A percentile compares a stretch with the other conserved stretches of the same genome.
Evolutionary conservation across 768 basidiomycete genomes (phyloP).

Genomic region (Boletus subparvulus): DNA sequence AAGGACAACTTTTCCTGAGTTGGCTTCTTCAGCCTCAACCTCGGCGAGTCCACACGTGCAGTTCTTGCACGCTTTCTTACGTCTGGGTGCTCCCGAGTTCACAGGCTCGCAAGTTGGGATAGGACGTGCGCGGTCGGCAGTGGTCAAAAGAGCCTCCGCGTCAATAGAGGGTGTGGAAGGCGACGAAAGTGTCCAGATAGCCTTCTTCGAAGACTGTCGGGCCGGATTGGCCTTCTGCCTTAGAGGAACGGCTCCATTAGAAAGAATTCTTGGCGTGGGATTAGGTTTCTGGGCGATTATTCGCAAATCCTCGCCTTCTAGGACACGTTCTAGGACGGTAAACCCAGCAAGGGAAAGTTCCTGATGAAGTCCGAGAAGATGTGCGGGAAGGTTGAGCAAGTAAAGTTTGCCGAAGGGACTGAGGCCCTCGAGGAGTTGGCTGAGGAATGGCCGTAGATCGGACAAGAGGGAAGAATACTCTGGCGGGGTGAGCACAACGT

Average conservation of each 20-base stretch:
- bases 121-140: constrained; percentile 78
- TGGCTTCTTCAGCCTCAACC: constrained; percentile 80
- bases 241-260: constrained; percentile 42
- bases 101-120: constrained; percentile 74
- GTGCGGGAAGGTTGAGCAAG: constrained; percentile 52
- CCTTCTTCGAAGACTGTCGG: constrained; percentile 78
- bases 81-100: constrained; percentile 47
- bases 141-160: constrained; percentile 78
- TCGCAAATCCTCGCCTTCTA: constrained; percentile 36
- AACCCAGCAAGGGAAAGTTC: constrained; percentile 70
- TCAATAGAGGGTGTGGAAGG: constrained; percentile 76
- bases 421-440: constrained; percentile 59
- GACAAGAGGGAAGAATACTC: constrained; percentile 63
- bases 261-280: constrained; percentile 34
- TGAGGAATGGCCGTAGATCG: constrained; percentile 54
- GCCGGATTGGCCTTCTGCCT: constrained; percentile 51
- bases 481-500: constrained; percentile 59
- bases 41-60: constrained; percentile 97
- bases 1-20: constrained; percentile 59
- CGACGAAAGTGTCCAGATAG: constrained; percentile 79
- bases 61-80: constrained; percentile 93
- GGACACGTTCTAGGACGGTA: constrained; percentile 46
- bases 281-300: constrained; percentile 74
- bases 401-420: constrained; percentile 68
- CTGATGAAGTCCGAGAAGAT: constrained; percentile 46